Conservation (phyloP, 2,329 filamentous ascomycete genomes). For the Chaetomiaceae sp. region DNA sequence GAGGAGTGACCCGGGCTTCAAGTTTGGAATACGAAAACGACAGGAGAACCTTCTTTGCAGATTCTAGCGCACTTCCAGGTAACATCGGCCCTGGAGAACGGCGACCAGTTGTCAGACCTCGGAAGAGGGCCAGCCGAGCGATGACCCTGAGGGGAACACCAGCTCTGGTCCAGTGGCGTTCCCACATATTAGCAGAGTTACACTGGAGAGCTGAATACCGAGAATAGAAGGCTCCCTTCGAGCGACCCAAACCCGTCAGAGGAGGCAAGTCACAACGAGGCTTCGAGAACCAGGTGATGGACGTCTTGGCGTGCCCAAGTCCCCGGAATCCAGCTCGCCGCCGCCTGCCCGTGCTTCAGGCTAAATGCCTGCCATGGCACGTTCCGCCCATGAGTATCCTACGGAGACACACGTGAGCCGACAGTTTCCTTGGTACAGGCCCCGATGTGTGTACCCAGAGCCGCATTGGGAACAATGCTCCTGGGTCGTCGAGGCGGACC, state of each 20-base stretch:
- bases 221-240: neutral
- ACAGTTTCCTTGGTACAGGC: too few species aligned
- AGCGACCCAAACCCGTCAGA: neutral
- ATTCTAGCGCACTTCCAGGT: neutral
- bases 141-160: neutral
- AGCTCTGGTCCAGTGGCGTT: neutral
- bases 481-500: neutral
- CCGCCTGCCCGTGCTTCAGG: constrained; percentile 12
- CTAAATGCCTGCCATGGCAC: neutral
- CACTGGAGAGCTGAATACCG: too few species aligned
- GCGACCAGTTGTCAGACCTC: neutral
- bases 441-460: neutral
- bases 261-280: neutral
- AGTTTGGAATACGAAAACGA: too few species aligned
- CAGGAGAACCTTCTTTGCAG: too few species aligned
- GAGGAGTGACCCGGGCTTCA: too few species aligned
- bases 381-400: neutral
- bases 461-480: neutral
- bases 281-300: neutral
- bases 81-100: neutral
- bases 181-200: neutral
- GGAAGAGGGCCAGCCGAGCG: neutral
- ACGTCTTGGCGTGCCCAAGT: neutral
- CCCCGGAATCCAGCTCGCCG: neutral
- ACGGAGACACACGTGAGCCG: too few species aligned